Base-by-base conservation (phyloP, 129 eudicot genomes). In the Centaurea solstitialis region DNA sequence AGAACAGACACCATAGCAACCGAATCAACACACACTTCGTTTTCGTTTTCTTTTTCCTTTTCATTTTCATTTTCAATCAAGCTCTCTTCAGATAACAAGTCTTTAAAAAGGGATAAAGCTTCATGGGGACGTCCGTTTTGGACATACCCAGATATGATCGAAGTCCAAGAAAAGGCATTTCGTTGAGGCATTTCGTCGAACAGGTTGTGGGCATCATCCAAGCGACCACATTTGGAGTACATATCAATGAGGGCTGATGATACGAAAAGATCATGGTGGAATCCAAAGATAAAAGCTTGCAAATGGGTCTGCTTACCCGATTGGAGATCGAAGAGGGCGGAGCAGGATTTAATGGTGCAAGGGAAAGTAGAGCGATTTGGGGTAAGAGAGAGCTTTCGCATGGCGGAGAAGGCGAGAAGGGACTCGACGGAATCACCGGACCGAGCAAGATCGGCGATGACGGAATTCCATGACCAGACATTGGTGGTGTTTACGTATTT, bases 131-230 rank as follows among this genome's bases (percentile, higher is more conserved):
- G 37, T 40, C 83, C 89, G 33, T 84, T 79, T 70, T 76, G 88
- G 18, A 89, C 86, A 66, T 82, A 87, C 65, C 93, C 91, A 59
- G 82, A 76, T 68, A 89, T 82, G 87, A 89, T 85, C 10, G 90
- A 84, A 83, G 90, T 89, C 93, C 93, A 89, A 68, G 91, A 89
- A 76, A 89, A 87, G 30, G 82, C 85, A 70, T 87, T 87, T 80
- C 90, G 41, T 9, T 17, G 72, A 72, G 88, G 88, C 72, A 83
- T 72, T 85, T 77, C 91, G 28, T 87, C 89, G 71, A 89, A 89
- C 90, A 89, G 41, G 50, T 85, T 79, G 8, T 75, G 81, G 13
- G 91, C 93, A 59, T 85, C 86, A 21, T 80, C 80, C 72, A 87
- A 69, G 7, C 74, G 64, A 35, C 90, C 89, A 33, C 89, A 89